phyloP scores from a whole-genome alignment of 805 yeast species.

The Zygoascus tannicola region DNA sequence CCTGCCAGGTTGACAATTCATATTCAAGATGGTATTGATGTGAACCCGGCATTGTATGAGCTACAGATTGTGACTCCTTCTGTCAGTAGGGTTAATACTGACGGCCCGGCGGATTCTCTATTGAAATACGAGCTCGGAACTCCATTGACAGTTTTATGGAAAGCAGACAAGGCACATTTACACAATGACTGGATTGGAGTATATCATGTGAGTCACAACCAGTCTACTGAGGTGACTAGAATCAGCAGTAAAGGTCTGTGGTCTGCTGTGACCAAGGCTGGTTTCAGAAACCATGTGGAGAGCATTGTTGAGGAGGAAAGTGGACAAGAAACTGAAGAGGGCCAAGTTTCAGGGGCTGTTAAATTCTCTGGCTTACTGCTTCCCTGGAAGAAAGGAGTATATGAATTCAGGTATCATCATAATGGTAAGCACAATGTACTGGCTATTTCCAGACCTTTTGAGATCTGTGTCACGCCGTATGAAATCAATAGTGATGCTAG shows the following conservation, averaged over 20 bases:
- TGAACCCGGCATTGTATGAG: conserved; percentile 20
- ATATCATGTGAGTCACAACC: conserved; percentile 53
- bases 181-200: conserved; percentile 68
- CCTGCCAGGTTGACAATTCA: conserved; percentile 28
- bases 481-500: conserved; percentile 10
- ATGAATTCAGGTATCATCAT: conserved; percentile 65
- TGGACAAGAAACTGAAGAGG: conserved; percentile 6
- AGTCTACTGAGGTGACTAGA: conserved; percentile 46
- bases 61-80: conserved; percentile 11
- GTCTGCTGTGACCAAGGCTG: conserved; percentile 31
- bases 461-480: conserved; percentile 38
- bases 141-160: conserved; percentile 48
- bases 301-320: conserved; percentile 26
- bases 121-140: conserved; percentile 32
- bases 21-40: conserved; percentile 21
- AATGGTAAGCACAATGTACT: conserved; percentile 63
- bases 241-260: conserved; percentile 61
- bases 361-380: conserved; percentile 41
- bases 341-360: conserved; percentile 37
- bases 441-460: conserved; percentile 56
- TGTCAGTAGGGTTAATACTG: not conserved
- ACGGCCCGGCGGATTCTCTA: not conserved
- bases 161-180: conserved; percentile 41
- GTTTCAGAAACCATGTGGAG: conserved; percentile 17
- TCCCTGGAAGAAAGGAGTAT: conserved; percentile 59